Conservation (phyloP, 2,329 filamentous ascomycete genomes). For the Blastomyces gilchristii region DNA sequence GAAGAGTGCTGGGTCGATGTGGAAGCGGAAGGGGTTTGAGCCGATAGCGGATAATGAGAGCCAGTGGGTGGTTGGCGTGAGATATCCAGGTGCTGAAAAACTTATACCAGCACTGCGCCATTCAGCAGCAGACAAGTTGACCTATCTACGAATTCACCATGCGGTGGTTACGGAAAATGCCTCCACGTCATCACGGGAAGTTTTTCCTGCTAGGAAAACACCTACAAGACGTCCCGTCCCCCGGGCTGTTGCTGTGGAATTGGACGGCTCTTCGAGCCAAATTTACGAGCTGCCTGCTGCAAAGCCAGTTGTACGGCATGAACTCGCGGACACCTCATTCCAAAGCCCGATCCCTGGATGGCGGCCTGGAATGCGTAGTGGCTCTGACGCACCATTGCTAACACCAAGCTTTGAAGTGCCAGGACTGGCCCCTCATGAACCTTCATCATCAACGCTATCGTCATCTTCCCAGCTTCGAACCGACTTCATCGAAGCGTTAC, state of each 20-base stretch:
- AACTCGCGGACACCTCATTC: conserved; percentile 29
- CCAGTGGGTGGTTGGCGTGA: conserved; percentile 9
- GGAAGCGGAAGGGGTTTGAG: conserved; percentile 6
- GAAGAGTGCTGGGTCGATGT: conserved; percentile 13
- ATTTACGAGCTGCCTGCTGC: conserved; percentile 29
- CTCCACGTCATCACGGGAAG: conserved; percentile 24
- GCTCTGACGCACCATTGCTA: background rate
- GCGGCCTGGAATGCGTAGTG: background rate
- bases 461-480: conserved; percentile 20
- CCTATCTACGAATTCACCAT: conserved; percentile 48
- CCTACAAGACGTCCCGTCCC: conserved; percentile 14
- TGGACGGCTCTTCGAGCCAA: conserved; percentile 22
- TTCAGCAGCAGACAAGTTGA: conserved; percentile 39
- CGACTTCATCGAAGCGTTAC: conserved; percentile 29
- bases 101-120: conserved; percentile 43
- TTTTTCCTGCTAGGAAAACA: conserved; percentile 16
- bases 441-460: conserved; percentile 13
- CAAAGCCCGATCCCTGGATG: background rate
- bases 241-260: conserved; percentile 16
- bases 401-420: conserved; percentile 6
- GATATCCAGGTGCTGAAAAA: conserved; percentile 44
- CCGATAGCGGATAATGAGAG: conserved; percentile 4
- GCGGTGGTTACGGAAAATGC: conserved; percentile 42
- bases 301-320: conserved; percentile 23
- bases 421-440: background rate